Percentiles rank a stretch among this genome's conserved stretches.
phyloP scores from a whole-genome alignment of 306 rosid genomes.

The Lathyrus sativus region DNA sequence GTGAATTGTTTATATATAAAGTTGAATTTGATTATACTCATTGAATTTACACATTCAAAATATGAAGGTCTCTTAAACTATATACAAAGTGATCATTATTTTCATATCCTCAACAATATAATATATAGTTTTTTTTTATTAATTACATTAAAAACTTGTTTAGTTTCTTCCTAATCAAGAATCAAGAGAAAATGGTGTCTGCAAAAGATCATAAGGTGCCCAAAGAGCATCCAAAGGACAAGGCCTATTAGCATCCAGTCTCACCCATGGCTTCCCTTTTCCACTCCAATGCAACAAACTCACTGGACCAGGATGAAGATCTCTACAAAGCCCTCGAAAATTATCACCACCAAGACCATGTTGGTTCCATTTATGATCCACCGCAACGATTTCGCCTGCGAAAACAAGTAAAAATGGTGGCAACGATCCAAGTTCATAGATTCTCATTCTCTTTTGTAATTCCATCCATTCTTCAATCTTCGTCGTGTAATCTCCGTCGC shows the following conservation, averaged over 20 bases:
- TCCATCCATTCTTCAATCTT: slow-evolving; percentile 98
- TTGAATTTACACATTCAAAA: slow-evolving; percentile 30
- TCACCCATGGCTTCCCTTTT: slow-evolving; percentile 95
- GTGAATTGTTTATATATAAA: not conserved
- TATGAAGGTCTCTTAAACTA: slow-evolving; percentile 38
- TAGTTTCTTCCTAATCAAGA: slow-evolving; percentile 40
- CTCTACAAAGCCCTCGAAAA: slow-evolving; percentile 69
- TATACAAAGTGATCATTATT: slow-evolving; percentile 43
- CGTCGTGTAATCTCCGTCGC: slow-evolving; percentile 65
- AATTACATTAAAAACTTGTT: slow-evolving; percentile 9
- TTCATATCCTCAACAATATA: slow-evolving; percentile 3
- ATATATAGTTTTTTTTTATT: not conserved
- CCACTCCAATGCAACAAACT: slow-evolving; percentile 98
- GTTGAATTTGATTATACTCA: not conserved
- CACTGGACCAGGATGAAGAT: slow-evolving; percentile 85
- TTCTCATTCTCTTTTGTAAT: slow-evolving; percentile 79
- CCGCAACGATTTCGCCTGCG: slow-evolving; percentile 74
- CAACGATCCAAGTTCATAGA: slow-evolving; percentile 78
- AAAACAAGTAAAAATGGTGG: slow-evolving; percentile 87
- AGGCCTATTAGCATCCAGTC: slow-evolving; percentile 79
- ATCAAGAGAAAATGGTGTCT: slow-evolving; percentile 79
- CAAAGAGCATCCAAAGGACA: slow-evolving; percentile 95
- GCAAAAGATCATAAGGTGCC: slow-evolving; percentile 89
- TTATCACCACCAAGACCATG: slow-evolving; percentile 96
- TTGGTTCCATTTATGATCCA: slow-evolving; percentile 89